Conservation (phyloP, 768 basidiomycete genomes). For the Boletus coccyginus region DNA sequence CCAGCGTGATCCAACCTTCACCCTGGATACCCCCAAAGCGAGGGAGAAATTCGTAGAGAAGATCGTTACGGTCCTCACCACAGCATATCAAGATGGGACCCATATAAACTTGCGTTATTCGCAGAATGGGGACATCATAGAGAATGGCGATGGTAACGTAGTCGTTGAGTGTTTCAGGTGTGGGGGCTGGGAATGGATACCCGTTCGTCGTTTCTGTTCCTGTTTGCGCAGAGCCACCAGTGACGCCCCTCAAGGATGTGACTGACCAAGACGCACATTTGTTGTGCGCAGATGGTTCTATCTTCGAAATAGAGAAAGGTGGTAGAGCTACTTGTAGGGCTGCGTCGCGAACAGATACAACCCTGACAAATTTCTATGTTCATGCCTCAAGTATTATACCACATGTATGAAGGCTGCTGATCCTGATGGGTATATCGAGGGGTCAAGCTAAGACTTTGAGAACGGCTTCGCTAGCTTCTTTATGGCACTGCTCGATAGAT, state of each 20-base stretch:
- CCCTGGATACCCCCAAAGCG: conserved; percentile 39
- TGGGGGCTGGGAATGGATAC: conserved; percentile 83
- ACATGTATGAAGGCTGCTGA: neutral
- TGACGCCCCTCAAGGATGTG: conserved; percentile 43
- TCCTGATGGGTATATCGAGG: conserved; percentile 4
- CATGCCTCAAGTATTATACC: conserved; percentile 36
- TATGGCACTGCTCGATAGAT: conserved; percentile 72
- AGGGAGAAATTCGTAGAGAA: conserved; percentile 53
- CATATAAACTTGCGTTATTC: conserved; percentile 65
- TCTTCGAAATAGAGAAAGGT: conserved; percentile 57
- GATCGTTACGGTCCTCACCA: conserved; percentile 50
- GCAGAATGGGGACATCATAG: conserved; percentile 38
- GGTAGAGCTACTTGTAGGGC: conserved; percentile 56
- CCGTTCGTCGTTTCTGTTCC: conserved; percentile 46
- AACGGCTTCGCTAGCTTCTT: conserved; percentile 54
- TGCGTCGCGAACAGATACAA: conserved; percentile 32
- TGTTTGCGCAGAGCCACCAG: conserved; percentile 2
- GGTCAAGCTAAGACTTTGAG: conserved; percentile 40
- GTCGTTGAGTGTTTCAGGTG: conserved; percentile 81
- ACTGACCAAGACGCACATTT: conserved; percentile 62
- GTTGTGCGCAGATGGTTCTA: conserved; percentile 77
- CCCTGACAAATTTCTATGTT: conserved; percentile 40
- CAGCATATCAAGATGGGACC: conserved; percentile 75
- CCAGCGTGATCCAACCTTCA: conserved; percentile 49
- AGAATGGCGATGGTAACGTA: conserved; percentile 44